Evolutionary conservation across 768 basidiomycete genomes (phyloP), one percentile per base, ranked within the genome.

Genomic region (Lactifluus pinguis): DNA sequence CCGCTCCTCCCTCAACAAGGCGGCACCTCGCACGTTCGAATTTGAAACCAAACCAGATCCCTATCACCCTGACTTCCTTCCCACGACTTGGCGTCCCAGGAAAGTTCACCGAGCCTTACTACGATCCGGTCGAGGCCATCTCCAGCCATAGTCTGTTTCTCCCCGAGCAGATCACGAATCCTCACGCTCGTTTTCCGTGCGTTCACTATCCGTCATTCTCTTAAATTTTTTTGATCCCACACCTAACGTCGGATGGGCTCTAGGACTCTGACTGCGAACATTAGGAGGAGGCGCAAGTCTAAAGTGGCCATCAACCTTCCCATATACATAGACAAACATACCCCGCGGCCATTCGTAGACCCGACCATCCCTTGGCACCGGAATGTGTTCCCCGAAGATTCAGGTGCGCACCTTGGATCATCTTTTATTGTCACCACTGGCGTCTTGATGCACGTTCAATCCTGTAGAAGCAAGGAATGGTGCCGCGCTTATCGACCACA

Each of bases 251-350:
- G 38, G 38, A 57, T 60, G 21, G 61, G 30, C 32, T 59, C 9
- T 67, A 99, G 95, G 7, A 98, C 97, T 13, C 79, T 98, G n/a
- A 97, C 97, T 1, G 91, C 95, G 56, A 98, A 98, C 71, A 98
- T 98, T 69, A 83, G 97, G 67, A 79, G 80, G 53, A 79, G 97
- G 67, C 80, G 95, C 70, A 92, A 92, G 17, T 92, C 92, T 3
- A 97, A 97, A 73, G 95, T 98, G 44, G 86, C 87, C 14, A 97
- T 98, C 69, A 95, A 98, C 72, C 80, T 98, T 55, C 97, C 97
- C 9, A 75, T 99, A 59, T 99, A 84, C 74, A 79, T 94, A 50
- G 97, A 99, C 72, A 77, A 82, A 42, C 83, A 85, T 44, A 98
- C 95, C 0, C 92, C 90, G 15, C 80, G 81, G 30, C 93, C 94